phyloP scores from a whole-genome alignment of 805 yeast species.

The Saccharomyces paradoxus region DNA sequence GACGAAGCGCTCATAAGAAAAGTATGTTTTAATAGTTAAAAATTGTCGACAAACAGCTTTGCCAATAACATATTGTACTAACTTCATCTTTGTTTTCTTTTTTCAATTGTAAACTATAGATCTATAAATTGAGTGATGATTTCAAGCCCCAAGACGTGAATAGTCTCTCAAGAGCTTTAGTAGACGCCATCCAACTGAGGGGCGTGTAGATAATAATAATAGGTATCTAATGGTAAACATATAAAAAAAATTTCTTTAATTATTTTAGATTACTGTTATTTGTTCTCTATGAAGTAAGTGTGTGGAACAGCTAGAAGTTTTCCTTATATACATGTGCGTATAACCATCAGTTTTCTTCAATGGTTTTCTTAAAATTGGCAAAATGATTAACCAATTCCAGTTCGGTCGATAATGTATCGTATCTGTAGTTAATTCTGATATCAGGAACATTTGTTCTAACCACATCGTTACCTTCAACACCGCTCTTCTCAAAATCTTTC shows the following conservation, averaged over 20 bases:
- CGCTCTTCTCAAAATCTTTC: slow-evolving; percentile 45
- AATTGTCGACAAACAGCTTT: background rate
- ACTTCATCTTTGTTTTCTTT: slow-evolving; percentile 6
- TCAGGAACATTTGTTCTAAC: slow-evolving; percentile 94
- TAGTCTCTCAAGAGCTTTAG: slow-evolving; percentile 36
- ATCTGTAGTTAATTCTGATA: slow-evolving; percentile 74
- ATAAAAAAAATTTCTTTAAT: background rate
- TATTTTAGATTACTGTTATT: background rate
- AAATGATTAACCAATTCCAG: slow-evolving; percentile 59
- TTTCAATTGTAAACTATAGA: slow-evolving; percentile 10
- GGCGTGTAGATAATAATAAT: slow-evolving; percentile 26
- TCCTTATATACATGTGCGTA: background rate
- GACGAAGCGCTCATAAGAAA: slow-evolving; percentile 32
- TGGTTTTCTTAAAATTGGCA: slow-evolving; percentile 26
- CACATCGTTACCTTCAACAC: slow-evolving; percentile 76
- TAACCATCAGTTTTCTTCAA: background rate
- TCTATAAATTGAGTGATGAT: slow-evolving; percentile 22
- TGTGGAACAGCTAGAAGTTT: background rate
- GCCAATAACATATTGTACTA: background rate
- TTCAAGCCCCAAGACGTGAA: slow-evolving; percentile 14
- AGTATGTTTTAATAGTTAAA: slow-evolving; percentile 13
- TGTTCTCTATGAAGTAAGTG: background rate
- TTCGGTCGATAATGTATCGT: slow-evolving; percentile 68
- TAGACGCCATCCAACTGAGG: slow-evolving; percentile 42
- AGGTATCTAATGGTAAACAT: background rate